These are phyloP conservation scores for Cenchrus purpureus DNA, from an alignment of 176 grass and related monocot genomes.

Conservation along the genomic window DNA sequence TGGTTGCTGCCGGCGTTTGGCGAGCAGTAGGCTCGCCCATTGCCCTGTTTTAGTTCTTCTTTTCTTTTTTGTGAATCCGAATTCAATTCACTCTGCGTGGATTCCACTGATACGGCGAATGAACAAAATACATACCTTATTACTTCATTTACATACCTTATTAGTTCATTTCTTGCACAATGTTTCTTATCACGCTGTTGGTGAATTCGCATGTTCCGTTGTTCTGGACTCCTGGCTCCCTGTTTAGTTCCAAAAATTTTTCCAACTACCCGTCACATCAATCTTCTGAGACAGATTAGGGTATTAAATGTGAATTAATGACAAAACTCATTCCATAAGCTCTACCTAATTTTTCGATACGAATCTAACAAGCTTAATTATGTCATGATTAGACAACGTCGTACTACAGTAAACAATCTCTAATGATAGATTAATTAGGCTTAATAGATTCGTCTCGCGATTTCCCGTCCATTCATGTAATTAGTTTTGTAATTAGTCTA, in stretches of 20 bases:
- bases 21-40: background rate
- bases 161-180: background rate
- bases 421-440: no score
- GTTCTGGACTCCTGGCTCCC: background rate
- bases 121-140: conserved; percentile 31
- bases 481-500: no score
- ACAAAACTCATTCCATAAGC: no score
- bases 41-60: background rate
- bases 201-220: background rate
- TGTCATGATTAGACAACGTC: no score
- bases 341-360: no score
- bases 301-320: no score
- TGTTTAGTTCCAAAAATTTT: background rate
- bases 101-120: conserved; percentile 24
- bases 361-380: no score
- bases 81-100: background rate
- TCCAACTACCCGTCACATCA: no score
- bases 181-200: background rate
- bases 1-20: background rate
- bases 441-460: no score
- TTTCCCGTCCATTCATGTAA: no score
- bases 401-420: no score
- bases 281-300: no score
- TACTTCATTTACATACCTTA: conserved; percentile 2
- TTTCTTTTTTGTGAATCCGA: background rate